Evolutionary conservation across 1,284 basidiomycete genomes (phyloP).

Genomic region (Pisolithus thermaeus): DNA sequence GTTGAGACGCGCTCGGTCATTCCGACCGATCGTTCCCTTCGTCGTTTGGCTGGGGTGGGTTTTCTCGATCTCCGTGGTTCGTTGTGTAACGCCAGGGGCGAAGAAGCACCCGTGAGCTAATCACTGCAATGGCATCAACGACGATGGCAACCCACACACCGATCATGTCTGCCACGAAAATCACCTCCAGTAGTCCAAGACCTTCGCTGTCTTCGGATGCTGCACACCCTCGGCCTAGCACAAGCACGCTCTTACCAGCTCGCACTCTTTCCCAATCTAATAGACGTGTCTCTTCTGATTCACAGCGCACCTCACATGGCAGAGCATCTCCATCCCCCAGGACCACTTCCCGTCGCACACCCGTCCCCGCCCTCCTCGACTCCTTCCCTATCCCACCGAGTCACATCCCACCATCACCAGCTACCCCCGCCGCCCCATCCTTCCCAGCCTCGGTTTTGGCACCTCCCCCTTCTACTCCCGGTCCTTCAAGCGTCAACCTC

Average conservation of each 20-base stretch:
- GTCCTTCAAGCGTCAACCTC: conserved; percentile 14
- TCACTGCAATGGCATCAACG: not conserved
- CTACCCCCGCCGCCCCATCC: conserved; percentile 10
- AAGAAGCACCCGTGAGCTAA: no score
- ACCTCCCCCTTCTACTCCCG: not conserved
- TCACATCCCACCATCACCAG: conserved; percentile 22
- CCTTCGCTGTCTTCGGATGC: not conserved
- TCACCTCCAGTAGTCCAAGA: not conserved
- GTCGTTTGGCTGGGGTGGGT: no score
- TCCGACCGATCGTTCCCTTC: no score
- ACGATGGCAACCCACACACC: not conserved
- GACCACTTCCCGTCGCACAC: conserved; percentile 22
- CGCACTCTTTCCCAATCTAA: not conserved
- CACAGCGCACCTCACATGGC: conserved; percentile 10
- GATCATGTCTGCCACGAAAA: not conserved
- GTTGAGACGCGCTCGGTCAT: no score
- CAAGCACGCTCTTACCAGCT: not conserved
- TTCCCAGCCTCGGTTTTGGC: not conserved
- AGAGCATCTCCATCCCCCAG: conserved; percentile 24
- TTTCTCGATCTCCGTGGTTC: no score
- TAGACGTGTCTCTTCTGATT: conserved; percentile 20
- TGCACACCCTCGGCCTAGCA: not conserved
- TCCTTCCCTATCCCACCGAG: conserved; percentile 27
- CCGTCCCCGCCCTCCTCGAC: conserved; percentile 28
- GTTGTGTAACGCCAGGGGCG: no score